Evolutionary conservation across 2,329 filamentous ascomycete genomes (phyloP).

Genomic region (Stagonosporopsis vannaccii): DNA sequence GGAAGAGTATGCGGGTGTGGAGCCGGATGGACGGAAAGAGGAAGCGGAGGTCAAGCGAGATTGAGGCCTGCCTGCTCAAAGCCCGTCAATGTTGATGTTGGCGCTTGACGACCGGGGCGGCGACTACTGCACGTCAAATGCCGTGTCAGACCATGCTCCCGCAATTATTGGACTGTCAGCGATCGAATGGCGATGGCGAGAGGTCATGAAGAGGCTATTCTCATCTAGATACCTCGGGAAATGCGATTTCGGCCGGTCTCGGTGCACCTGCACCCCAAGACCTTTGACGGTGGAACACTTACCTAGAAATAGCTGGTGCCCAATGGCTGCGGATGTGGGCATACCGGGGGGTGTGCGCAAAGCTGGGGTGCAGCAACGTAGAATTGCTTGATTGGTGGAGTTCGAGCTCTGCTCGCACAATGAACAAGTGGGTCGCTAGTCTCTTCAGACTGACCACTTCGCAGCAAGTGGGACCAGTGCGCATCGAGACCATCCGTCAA

Average conservation of each 20-base stretch:
- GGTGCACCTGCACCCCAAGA: slow-evolving; percentile 2
- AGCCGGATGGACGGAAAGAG: slow-evolving; percentile 16
- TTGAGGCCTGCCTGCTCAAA: slow-evolving; percentile 11
- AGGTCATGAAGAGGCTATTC: neutral
- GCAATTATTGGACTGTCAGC: neutral
- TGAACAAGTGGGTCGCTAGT: slow-evolving; percentile 1
- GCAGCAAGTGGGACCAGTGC: slow-evolving; percentile 9
- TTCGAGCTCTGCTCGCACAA: slow-evolving; percentile 4
- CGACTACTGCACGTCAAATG: slow-evolving; percentile 7
- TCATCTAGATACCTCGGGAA: slow-evolving; percentile 13
- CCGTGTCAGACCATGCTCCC: slow-evolving; percentile 6
- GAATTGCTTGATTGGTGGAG: slow-evolving; percentile 16
- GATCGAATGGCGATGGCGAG: slow-evolving; percentile 6
- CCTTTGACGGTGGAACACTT: neutral
- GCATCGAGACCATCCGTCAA: slow-evolving; percentile 8
- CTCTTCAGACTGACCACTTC: slow-evolving; percentile 3
- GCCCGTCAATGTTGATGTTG: neutral
- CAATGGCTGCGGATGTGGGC: slow-evolving; percentile 7
- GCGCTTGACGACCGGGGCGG: slow-evolving; percentile 5
- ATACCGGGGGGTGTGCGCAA: slow-evolving; percentile 11
- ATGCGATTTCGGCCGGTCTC: slow-evolving; percentile 6
- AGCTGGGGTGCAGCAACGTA: slow-evolving; percentile 18
- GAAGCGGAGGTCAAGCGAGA: slow-evolving; percentile 17
- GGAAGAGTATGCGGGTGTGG: slow-evolving; percentile 15
- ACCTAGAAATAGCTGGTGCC: neutral